Conservation (phyloP, 2,329 filamentous ascomycete genomes). For the Colletotrichum tropicicola region DNA sequence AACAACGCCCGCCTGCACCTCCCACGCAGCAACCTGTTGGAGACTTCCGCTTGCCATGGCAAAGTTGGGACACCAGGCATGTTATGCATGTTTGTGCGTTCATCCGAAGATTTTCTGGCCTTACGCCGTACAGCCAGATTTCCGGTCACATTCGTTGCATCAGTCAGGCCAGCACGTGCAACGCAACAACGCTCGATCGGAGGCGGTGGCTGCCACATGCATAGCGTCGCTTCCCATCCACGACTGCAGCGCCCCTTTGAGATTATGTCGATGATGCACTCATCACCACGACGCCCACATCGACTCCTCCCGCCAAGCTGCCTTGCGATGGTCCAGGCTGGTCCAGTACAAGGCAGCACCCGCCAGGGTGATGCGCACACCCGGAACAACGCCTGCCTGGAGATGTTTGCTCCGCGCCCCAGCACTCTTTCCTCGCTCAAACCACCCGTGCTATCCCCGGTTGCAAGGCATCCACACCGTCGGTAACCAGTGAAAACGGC, state of each 20-base stretch:
- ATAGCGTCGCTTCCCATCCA: neutral
- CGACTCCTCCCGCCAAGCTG: neutral
- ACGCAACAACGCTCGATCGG: neutral
- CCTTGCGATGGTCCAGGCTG: neutral
- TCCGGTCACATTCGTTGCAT: neutral
- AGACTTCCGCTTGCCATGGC: no score
- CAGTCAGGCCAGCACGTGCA: neutral
- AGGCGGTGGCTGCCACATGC: neutral
- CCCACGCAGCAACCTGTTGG: no score
- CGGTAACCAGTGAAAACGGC: slow-evolving; percentile 10
- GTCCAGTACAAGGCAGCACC: neutral
- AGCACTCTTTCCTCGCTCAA: neutral
- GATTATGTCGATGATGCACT: neutral
- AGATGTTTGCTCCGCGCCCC: neutral
- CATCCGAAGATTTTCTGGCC: slow-evolving; percentile 3
- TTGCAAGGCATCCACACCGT: neutral
- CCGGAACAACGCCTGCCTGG: no score
- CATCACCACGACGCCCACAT: neutral
- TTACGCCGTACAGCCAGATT: neutral
- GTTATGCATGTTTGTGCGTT: slow-evolving; percentile 10
- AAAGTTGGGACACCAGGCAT: neutral
- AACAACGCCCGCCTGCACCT: no score
- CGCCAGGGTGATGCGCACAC: no score
- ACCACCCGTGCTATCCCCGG: neutral
- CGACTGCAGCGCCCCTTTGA: neutral